These are phyloP conservation scores for Corylus avellana DNA, from an alignment of 306 rosid species.

Conservation along the genomic window DNA sequence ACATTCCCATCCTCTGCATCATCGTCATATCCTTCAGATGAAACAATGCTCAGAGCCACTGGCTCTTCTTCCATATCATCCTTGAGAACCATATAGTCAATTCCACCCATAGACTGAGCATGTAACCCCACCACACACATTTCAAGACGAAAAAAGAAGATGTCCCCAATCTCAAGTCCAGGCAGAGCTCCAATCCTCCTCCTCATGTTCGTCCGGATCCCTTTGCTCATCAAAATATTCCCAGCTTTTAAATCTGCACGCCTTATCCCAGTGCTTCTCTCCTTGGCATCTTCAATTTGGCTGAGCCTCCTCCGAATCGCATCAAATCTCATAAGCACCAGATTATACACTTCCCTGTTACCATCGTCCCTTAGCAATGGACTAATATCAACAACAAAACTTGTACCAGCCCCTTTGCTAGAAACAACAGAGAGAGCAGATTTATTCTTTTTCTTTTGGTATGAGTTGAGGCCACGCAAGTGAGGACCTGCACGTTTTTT, in stretches of 20 bases:
- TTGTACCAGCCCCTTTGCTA: background rate
- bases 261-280: conserved; percentile 26
- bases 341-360: conserved; percentile 34
- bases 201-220: conserved; percentile 53
- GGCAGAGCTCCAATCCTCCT: conserved; percentile 58
- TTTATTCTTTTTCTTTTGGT: conserved; percentile 31
- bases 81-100: conserved; percentile 47
- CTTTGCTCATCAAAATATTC: conserved; percentile 39
- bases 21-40: conserved; percentile 63
- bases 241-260: conserved; percentile 62
- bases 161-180: conserved; percentile 66
- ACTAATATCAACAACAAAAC: conserved; percentile 25
- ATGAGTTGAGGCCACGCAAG: conserved; percentile 21
- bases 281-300: conserved; percentile 61
- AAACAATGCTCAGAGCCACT: conserved; percentile 66
- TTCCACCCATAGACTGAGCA: conserved; percentile 69
- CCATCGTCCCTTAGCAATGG: conserved; percentile 39
- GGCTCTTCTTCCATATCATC: conserved; percentile 47
- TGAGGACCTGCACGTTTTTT: background rate
- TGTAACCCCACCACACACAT: conserved; percentile 62
- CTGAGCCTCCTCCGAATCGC: conserved; percentile 59
- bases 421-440: background rate
- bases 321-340: conserved; percentile 50
- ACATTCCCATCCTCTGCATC: conserved; percentile 47
- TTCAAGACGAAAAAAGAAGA: conserved; percentile 66